Percentiles rank a stretch among this genome's conserved stretches.
phyloP scores from a whole-genome alignment of 2,329 filamentous ascomycete genomes.

The Gremmenia infestans region DNA sequence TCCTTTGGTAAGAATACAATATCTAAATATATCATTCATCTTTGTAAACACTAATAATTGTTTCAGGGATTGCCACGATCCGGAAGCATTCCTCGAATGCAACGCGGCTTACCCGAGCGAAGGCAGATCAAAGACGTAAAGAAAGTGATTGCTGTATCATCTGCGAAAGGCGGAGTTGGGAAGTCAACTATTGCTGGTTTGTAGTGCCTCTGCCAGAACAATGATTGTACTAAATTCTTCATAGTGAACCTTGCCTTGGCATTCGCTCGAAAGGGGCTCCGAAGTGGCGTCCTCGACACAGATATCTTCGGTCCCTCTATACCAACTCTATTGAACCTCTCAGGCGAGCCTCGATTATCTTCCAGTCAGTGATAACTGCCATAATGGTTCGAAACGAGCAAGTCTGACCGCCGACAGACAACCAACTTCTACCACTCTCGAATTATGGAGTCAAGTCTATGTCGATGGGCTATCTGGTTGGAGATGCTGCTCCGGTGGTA shows the following conservation, averaged over 20 bases:
- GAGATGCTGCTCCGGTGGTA: conserved; percentile 75
- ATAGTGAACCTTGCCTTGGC: conserved; percentile 77
- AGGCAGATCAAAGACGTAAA: conserved; percentile 77
- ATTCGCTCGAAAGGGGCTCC: conserved; percentile 75
- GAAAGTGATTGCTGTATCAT: conserved; percentile 95
- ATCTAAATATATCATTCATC: neutral
- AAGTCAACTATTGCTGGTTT: conserved; percentile 88
- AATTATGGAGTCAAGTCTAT: conserved; percentile 97
- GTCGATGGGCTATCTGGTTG: conserved; percentile 95
- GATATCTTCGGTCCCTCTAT: conserved; percentile 97
- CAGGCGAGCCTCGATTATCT: conserved; percentile 72
- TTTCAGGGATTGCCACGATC: conserved; percentile 76
- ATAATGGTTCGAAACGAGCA: conserved; percentile 1
- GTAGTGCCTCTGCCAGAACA: neutral
- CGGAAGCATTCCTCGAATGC: conserved; percentile 68
- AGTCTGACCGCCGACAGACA: conserved; percentile 46
- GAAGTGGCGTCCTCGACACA: conserved; percentile 84
- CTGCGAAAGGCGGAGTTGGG: conserved; percentile 95
- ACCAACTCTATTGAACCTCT: conserved; percentile 80
- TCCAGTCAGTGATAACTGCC: conserved; percentile 47
- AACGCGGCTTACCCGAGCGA: conserved; percentile 75
- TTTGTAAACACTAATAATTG: neutral
- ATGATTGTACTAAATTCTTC: conserved; percentile 21
- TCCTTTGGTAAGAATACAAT: conserved; percentile 58
- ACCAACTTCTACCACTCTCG: conserved; percentile 78